phyloP scores from a whole-genome alignment of 2,329 filamentous ascomycete species.

The Hypoxylon sp. region DNA sequence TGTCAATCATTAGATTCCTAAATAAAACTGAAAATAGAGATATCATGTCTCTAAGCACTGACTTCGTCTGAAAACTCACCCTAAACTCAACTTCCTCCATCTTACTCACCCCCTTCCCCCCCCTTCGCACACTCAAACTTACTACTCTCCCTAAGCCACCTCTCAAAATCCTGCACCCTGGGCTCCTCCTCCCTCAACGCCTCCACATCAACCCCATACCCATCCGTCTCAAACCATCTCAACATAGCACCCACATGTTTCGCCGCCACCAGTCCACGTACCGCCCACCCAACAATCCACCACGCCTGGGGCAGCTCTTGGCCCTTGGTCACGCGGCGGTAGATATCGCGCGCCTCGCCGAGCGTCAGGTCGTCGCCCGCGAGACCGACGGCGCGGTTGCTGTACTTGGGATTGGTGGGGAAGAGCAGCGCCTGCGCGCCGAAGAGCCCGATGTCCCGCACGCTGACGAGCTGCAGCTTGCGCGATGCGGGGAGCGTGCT shows the following conservation, averaged over 20 bases:
- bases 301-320: constrained; percentile 54
- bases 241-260: constrained; percentile 57
- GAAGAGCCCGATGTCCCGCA: constrained; percentile 58
- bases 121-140: constrained; percentile 43
- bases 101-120: not conserved
- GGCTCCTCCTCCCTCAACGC: constrained; percentile 52
- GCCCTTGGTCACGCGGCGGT: constrained; percentile 44
- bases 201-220: constrained; percentile 59
- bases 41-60: no score
- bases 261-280: constrained; percentile 50
- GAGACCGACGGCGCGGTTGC: constrained; percentile 54
- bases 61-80: no score
- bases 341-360: constrained; percentile 53
- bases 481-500: constrained; percentile 47
- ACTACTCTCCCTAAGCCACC: constrained; percentile 58
- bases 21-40: no score
- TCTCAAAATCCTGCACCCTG: constrained; percentile 56
- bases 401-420: constrained; percentile 47
- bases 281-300: constrained; percentile 51
- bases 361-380: constrained; percentile 57
- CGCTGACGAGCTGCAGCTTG: constrained; percentile 58
- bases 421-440: constrained; percentile 54
- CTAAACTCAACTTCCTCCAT: no score
- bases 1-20: no score
- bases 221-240: constrained; percentile 57